These are phyloP conservation scores for Pichia sorboxylosa DNA, from an alignment of 1,139 yeast genomes.

Conservation along the genomic window DNA sequence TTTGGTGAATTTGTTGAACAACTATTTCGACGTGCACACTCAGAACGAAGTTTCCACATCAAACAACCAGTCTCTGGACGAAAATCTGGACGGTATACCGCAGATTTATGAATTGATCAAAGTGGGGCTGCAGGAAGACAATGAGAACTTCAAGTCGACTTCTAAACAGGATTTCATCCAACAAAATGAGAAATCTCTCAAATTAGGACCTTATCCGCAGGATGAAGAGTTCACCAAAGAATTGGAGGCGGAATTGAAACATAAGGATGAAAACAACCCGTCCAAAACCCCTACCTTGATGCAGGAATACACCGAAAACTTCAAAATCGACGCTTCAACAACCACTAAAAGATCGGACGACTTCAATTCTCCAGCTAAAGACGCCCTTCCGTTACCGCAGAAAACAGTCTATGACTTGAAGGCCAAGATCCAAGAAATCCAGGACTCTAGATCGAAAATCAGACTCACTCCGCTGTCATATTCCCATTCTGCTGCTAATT, in stretches of 20 bases:
- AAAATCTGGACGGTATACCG: slow-evolving; percentile 24
- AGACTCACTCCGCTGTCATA: slow-evolving; percentile 37
- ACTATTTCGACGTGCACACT: slow-evolving; percentile 62
- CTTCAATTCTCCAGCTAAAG: slow-evolving; percentile 62
- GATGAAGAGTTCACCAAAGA: slow-evolving; percentile 81
- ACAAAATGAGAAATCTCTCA: slow-evolving; percentile 62
- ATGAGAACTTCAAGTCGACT: slow-evolving; percentile 11
- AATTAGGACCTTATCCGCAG: slow-evolving; percentile 71
- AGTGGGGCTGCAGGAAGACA: slow-evolving; percentile 14
- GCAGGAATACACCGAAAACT: slow-evolving; percentile 41
- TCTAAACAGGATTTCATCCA: slow-evolving; percentile 9
- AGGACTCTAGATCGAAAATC: slow-evolving; percentile 70
- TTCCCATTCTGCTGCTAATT: slow-evolving; percentile 5
- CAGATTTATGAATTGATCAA: slow-evolving; percentile 23
- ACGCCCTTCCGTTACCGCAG: slow-evolving; percentile 72
- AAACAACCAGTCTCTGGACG: slow-evolving; percentile 15
- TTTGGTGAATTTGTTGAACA: slow-evolving; percentile 74
- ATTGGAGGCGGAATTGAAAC: slow-evolving; percentile 69
- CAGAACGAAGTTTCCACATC: slow-evolving; percentile 31
- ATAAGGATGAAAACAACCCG: slow-evolving; percentile 37
- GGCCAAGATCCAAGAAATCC: slow-evolving; percentile 64
- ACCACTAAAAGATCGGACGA: too few species aligned
- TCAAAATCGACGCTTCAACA: slow-evolving; percentile 32
- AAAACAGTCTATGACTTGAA: slow-evolving; percentile 72
- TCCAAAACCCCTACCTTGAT: slow-evolving; percentile 27